Conservation (phyloP, 2,329 filamentous ascomycete species). For the Paecilomyces variotii region DNA sequence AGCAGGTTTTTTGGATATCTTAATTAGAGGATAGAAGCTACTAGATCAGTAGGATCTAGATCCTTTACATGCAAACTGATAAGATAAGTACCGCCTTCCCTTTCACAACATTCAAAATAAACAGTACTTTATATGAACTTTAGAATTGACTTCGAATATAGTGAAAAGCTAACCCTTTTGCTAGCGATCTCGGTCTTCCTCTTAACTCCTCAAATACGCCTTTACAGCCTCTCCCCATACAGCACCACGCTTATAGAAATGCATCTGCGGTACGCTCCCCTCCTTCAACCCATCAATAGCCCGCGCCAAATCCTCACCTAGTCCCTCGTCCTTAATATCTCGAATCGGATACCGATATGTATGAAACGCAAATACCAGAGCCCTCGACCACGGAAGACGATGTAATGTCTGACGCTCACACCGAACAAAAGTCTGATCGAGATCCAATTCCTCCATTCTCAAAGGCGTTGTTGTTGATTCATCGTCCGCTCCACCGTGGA, state of each 20-base stretch:
- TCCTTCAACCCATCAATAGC: constrained; percentile 53
- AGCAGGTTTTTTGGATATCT: too few relatives aligned
- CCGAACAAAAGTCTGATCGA: constrained; percentile 44
- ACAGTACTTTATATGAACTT: background rate
- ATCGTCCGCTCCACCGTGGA: constrained; percentile 21
- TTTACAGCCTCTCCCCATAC: constrained; percentile 51
- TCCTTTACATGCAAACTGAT: too few relatives aligned
- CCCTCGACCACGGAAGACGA: constrained; percentile 46
- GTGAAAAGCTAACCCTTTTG: too few relatives aligned
- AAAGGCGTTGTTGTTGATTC: constrained; percentile 17
- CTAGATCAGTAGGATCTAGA: too few relatives aligned
- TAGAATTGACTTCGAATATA: too few relatives aligned
- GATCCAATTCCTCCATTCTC: constrained; percentile 32
- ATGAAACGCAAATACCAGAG: constrained; percentile 55
- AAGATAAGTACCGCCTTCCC: too few relatives aligned
- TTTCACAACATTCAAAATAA: background rate
- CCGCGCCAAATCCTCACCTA: constrained; percentile 44
- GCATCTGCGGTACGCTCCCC: constrained; percentile 51
- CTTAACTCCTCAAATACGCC: constrained; percentile 36
- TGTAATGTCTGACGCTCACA: constrained; percentile 57
- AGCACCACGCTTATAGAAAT: constrained; percentile 50
- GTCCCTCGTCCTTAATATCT: constrained; percentile 50
- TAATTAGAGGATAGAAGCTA: too few relatives aligned
- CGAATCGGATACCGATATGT: constrained; percentile 52
- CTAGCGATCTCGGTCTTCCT: background rate